phyloP scores from a whole-genome alignment of 75 land plant genomes.

The Selaginella moellendorffii region DNA sequence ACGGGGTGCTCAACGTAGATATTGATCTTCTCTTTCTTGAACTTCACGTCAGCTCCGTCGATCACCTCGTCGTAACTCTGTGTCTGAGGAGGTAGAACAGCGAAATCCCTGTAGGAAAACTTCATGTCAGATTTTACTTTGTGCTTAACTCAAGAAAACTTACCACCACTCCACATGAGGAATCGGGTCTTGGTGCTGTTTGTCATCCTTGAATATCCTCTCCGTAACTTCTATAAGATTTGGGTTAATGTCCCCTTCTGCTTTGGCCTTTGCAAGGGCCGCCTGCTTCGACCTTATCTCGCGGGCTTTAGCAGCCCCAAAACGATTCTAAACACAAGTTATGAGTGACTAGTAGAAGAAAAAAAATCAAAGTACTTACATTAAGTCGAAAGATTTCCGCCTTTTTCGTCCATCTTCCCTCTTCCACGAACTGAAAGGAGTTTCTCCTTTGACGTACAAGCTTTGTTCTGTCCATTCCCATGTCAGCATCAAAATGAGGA shows the following conservation, averaged over 20 bases:
- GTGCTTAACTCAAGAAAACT: no score
- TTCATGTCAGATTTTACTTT: not conserved
- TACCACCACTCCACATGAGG: conserved; percentile 99
- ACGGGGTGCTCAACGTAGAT: conserved; percentile 80
- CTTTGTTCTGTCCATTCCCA: conserved; percentile 82
- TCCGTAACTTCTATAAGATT: conserved; percentile 80
- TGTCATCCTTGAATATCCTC: conserved; percentile 47
- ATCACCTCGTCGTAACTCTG: conserved; percentile 33
- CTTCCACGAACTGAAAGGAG: conserved; percentile 94
- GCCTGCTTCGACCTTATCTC: conserved; percentile 80
- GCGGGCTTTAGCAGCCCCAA: conserved; percentile 91
- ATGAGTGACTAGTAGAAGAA: not conserved
- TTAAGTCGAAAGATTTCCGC: conserved; percentile 68
- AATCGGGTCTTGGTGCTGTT: conserved; percentile 71
- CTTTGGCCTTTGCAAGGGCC: conserved; percentile 77
- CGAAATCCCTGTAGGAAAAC: conserved; percentile 49
- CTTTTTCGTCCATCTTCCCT: conserved; percentile 78
- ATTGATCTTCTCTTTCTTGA: conserved; percentile 72
- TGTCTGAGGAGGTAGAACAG: conserved; percentile 38
- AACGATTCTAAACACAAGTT: conserved; percentile 50
- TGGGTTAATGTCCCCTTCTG: conserved; percentile 83
- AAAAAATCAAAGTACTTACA: conserved; percentile 37
- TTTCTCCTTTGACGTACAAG: conserved; percentile 70
- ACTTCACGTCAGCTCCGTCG: conserved; percentile 35
- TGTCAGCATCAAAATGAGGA: conserved; percentile 56